Base-by-base conservation (phyloP, 1,139 yeast species). In the Taiozyma sp. region DNA sequence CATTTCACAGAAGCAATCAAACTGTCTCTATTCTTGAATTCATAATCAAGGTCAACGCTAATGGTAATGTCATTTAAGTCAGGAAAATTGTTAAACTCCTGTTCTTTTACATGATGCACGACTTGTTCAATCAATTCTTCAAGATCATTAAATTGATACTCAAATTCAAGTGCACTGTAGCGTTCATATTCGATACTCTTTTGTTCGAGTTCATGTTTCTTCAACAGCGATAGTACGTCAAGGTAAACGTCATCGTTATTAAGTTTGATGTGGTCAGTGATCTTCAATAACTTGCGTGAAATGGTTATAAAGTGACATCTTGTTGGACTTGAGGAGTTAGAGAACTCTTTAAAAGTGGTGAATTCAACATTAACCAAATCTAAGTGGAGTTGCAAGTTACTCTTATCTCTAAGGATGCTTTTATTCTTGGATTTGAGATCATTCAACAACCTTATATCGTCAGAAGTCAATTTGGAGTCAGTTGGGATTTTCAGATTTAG, bases 401-500 rank as follows among this genome's bases (percentile, higher is more conserved):
- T 45, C 13, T 30, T 45, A 13, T 22, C n/a, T 11, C 21, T 14
- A 13, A 11, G 44, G 28, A 29, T 26, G 6, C 19, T 28, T 7
- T 19, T 6, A 28, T n/a, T 24, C 29, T 37, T 7, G 16, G 16
- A 32, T 16, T 16, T 29, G 26, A 9, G 37, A 9, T 28, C 42
- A 13, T 40, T 21, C 28, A 40, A 40, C 30, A n/a, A 49, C 37
- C 37, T 40, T 56, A 34, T 50, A 21, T 40, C 16, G 9, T 40
- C 28, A 22, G 9, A 7, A 21, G 42, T 14, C 8, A 11, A 13
- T 22, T 40, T 22, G 6, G 26, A 21, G 22, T 22, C 28, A 11
- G 24, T 21, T 40, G 42, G 26, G 5, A 22, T 21, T 21, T 21
- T 9, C 16, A 26, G 6, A 22, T 14, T 62, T 45, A 75, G 57